Evolutionary conservation across 1,139 yeast genomes (phyloP), one percentile per base, ranked within the genome.

Genomic region (Scheffersomyces lignicola): DNA sequence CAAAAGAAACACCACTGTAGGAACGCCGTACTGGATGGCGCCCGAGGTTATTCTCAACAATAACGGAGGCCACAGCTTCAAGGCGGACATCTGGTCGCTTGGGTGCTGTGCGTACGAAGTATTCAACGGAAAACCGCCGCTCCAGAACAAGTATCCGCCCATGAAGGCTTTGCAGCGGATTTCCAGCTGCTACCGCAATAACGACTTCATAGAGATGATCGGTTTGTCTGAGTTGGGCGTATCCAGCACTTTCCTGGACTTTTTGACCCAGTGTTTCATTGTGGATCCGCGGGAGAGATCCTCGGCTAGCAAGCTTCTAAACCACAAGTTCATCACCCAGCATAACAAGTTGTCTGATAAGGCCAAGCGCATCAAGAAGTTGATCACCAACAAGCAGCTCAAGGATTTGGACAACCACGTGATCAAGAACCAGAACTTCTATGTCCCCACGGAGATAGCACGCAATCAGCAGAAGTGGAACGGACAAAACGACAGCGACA

Each of bases 11-110:
- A 92, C 98, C 0, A 92, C 95, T 51, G 98, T 92, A 7, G 98
- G 99, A 0, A 92, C 98, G 0, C 98, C 99, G 1, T 92, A 90
- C 56, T 92, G 97, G 94, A 94, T 94, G 98, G 95, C 97, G 0
- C 98, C 98, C 0, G 99, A 94, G 52, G 95, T 92, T 2, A 84
- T 92, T 29, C 65, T 80, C 49, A 96, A 88, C 54, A 83, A 84
- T 36, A 58, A 61, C 29, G 74, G 73, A 31, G 96, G 92, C 8
- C 95, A 94, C 56, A 80, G 87, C 44, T 85, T 75, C 53, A 77
- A 85, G 46, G 96, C 98, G 1, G 98, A 94, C 57, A 79, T 92
- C 3, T 94, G 98, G 98, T 88, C 96, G 1, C 63, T 94, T 37
- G 99, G 98, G 0, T 87, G 92, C 43, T 87, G 96, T 23, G 84